Conservation (phyloP, 768 basidiomycete species). For the Hortiboletus campestris region DNA sequence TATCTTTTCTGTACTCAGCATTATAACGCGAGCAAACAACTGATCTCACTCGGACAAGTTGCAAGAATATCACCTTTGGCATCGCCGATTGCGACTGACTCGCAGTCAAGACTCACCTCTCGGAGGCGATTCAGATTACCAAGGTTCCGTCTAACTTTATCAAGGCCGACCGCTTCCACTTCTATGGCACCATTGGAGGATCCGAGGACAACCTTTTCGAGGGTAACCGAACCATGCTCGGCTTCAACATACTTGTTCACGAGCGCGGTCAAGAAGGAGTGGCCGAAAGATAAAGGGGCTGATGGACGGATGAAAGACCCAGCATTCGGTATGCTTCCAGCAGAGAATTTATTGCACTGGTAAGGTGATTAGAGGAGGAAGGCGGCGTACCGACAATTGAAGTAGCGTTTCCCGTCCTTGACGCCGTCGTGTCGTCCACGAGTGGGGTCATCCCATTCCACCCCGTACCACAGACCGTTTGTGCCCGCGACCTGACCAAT, state of each 20-base stretch:
- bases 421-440: conserved; percentile 88
- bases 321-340: conserved; percentile 52
- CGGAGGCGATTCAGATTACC: conserved; percentile 63
- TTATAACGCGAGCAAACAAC: conserved; percentile 5
- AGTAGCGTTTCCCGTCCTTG: conserved; percentile 77
- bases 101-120: conserved; percentile 77
- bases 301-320: conserved; percentile 83
- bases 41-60: conserved; percentile 65
- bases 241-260: conserved; percentile 73
- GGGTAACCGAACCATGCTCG: conserved; percentile 47
- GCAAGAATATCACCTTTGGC: conserved; percentile 48
- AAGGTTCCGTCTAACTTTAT: conserved; percentile 73
- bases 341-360: conserved; percentile 5
- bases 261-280: conserved; percentile 74
- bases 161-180: conserved; percentile 82
- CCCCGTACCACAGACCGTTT: conserved; percentile 81
- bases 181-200: conserved; percentile 81
- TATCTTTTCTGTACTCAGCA: conserved; percentile 43
- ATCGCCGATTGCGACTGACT: conserved; percentile 54
- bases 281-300: conserved; percentile 54
- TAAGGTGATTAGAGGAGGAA: conserved; percentile 10
- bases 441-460: conserved; percentile 89
- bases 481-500: conserved; percentile 64
- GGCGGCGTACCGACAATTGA: conserved; percentile 62
- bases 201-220: conserved; percentile 70